Conservation (phyloP, 225 moss, liverwort and hornwort genomes). For the Lunularia cruciata region DNA sequence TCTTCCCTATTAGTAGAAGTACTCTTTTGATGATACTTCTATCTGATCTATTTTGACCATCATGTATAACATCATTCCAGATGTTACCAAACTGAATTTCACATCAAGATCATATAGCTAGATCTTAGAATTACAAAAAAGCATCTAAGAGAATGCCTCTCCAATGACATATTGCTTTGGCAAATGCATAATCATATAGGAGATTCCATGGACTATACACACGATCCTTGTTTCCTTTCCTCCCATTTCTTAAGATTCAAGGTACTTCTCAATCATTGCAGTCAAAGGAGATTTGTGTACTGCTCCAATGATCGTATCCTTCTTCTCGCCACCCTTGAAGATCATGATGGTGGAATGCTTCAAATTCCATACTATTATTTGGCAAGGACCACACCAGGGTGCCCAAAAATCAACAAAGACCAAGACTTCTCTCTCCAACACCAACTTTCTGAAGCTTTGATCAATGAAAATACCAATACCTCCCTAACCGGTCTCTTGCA, state of each 20-base stretch:
- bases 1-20: no score
- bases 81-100: no score
- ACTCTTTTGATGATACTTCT: no score
- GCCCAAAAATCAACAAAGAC: slow-evolving; percentile 98
- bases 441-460: slow-evolving; percentile 60
- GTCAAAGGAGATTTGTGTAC: slow-evolving; percentile 78
- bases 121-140: no score
- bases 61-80: no score
- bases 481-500: slow-evolving; percentile 72
- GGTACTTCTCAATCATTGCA: slow-evolving; percentile 73
- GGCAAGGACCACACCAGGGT: slow-evolving; percentile 96
- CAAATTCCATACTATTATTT: slow-evolving; percentile 98
- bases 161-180: background rate
- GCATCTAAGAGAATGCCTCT: background rate
- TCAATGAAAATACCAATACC: slow-evolving; percentile 63
- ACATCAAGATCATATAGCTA: no score
- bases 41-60: no score
- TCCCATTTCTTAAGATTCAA: slow-evolving; percentile 54
- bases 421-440: slow-evolving; percentile 64
- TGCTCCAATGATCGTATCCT: slow-evolving; percentile 87
- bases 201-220: slow-evolving; percentile 1
- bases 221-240: slow-evolving; percentile 1
- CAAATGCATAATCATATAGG: background rate
- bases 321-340: slow-evolving; percentile 79
- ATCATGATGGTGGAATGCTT: slow-evolving; percentile 97